Base-by-base conservation (phyloP, 345 rosid genomes). In the Eucalyptus melliodora region DNA sequence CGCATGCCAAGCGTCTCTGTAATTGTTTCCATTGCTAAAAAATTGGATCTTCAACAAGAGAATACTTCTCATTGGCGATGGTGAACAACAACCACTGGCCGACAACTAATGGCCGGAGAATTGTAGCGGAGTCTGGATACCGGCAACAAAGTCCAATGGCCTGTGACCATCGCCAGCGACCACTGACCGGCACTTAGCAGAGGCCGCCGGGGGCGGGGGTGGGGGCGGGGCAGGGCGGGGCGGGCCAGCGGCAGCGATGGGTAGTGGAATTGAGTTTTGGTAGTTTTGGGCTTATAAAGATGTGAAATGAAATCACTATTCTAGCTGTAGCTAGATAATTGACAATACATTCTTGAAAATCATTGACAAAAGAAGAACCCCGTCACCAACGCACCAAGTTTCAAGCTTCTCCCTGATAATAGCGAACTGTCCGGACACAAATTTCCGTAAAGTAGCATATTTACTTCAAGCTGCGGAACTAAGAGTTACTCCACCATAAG, bases 121-220 rank as follows among this genome's bases (percentile, higher is more conserved):
- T 8, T 0, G 34, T 30, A 19, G 72, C 5, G 17, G 72, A 67
- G 80, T 53, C 19, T 31, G 23, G 40, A 19, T 7, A 14, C 37
- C 37, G 19, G 37, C 21, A 65, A 65, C 37, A n/a, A 65, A n/a
- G 77, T 65, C 77, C 31, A 13, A 30, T 30, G n/a, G 67, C 67
- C n/a, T 27, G 16, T 60, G 31, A 60, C 69, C 30, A 26, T 60
- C 16, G 69, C 34, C 2, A 12, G 69, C 31, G 3, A 62, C 31
- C 16, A 13, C 16, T 13, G 9, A 62, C 14, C 5, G 0, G 69
- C 69, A 60, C 17, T 16, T 0, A 16, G 6, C 16, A 42, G 47
- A 3, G 11, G 47, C 6, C 6, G 42, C 2, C 4, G 47, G 3
- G 47, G 4, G 47, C 3, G 37, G 37, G 37, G 40, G 40, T 4